phyloP scores from a whole-genome alignment of 2,329 filamentous ascomycete species.

The Aaosphaeria arxii region DNA sequence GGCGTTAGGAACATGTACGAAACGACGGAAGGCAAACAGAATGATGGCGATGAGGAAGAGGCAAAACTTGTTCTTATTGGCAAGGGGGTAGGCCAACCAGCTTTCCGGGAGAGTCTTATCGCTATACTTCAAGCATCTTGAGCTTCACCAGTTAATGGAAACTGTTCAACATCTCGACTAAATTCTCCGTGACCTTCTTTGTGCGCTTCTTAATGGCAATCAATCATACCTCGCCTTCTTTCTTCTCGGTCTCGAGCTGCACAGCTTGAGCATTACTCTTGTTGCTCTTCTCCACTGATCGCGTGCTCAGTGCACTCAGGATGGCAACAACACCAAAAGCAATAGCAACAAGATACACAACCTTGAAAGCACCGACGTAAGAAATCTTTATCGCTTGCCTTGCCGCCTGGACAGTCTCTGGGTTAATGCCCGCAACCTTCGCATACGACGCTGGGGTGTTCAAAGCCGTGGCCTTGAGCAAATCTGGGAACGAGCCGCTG shows the following conservation, averaged over 20 bases:
- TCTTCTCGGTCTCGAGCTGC: constrained; percentile 12
- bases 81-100: constrained; percentile 21
- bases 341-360: constrained; percentile 37
- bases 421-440: constrained; percentile 23
- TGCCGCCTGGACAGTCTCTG: constrained; percentile 19
- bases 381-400: constrained; percentile 26
- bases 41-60: neutral
- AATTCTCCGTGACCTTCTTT: too few species aligned
- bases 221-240: neutral
- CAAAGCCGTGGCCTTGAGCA: constrained; percentile 25
- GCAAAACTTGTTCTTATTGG: constrained; percentile 34
- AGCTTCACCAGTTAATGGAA: neutral
- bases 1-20: constrained; percentile 94
- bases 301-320: constrained; percentile 25
- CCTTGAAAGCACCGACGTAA: constrained; percentile 35
- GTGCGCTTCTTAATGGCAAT: neutral
- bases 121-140: constrained; percentile 1
- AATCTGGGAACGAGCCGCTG: constrained; percentile 6
- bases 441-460: constrained; percentile 35
- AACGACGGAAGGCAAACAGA: constrained; percentile 60
- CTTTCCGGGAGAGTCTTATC: constrained; percentile 11
- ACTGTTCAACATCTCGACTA: too few species aligned
- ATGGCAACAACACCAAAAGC: constrained; percentile 34
- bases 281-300: constrained; percentile 27
- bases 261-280: constrained; percentile 23